Base-by-base conservation (phyloP, 345 rosid genomes). In the Ceriops decandra region DNA sequence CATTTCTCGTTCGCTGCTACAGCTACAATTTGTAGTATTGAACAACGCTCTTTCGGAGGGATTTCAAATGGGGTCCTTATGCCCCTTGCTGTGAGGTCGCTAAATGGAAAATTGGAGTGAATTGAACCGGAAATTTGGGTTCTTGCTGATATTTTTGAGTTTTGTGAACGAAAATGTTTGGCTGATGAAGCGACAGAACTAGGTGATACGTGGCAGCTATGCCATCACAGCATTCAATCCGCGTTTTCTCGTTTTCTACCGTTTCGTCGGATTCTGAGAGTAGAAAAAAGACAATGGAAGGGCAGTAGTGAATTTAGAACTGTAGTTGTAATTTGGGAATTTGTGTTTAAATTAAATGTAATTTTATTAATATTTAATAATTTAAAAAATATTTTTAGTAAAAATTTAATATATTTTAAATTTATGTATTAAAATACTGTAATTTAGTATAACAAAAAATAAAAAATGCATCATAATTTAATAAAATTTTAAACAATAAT, bases 141-240 rank as follows among this genome's bases (percentile, higher is more conserved):
- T 56, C 59, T 10, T 56, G 30, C 28, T 22, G 28, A 5, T 56
- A 15, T n/a, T 7, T 9, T 19, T 22, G 57, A 9, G 28, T 42
- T 38, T 42, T 46, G 24, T 7, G 22, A 76, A 20, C 57, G 31
- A 6, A 4, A 63, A 20, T 27, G 51, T 51, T 63, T 49, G 46
- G 66, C 32, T 13, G 46, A 20, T 1, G 20, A 0, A 4, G n/a
- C 28, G 11, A 30, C 57, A 9, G 57, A 53, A 33, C 26, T 9
- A 21, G 20, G 56, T 71, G 32, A 32, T 26, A 24, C 64, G 75
- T 57, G 75, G 69, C 75, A 30, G 36, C 38, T 19, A 58, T 42
- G 9, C 26, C 35, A 64, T 28, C 57, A 10, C 63, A 2, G 4
- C 47, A 42, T 10, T 2, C 0, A 42, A 15, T 13, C 5, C 16